phyloP scores from a whole-genome alignment of 2,329 filamentous ascomycete genomes.

The Neopestalotiopsis clavispora region DNA sequence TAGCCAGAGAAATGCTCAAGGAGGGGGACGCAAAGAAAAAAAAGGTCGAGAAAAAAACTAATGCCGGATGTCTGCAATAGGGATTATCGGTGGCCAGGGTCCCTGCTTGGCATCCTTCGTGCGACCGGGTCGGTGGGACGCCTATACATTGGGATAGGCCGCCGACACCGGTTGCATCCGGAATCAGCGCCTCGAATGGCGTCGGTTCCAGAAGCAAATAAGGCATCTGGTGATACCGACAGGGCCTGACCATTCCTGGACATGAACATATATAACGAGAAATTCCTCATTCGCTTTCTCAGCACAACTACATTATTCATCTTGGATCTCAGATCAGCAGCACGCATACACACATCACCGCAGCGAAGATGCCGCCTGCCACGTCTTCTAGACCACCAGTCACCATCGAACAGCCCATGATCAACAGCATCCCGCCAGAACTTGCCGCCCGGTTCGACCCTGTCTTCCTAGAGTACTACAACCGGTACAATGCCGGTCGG shows the following conservation, averaged over 20 bases:
- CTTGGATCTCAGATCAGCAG: too few relatives aligned
- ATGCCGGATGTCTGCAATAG: not conserved
- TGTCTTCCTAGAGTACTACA: constrained; percentile 10
- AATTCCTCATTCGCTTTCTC: not conserved
- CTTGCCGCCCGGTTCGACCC: constrained; percentile 7
- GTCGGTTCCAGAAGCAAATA: not conserved
- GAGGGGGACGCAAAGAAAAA: not conserved
- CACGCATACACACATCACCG: not conserved
- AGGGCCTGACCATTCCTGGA: not conserved
- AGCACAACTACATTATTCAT: not conserved
- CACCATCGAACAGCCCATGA: constrained; percentile 8
- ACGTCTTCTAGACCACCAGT: not conserved
- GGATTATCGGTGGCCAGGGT: not conserved
- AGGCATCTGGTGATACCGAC: not conserved
- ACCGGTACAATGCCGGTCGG: constrained; percentile 8
- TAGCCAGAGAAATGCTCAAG: not conserved
- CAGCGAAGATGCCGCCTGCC: not conserved
- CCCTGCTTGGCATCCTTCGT: not conserved
- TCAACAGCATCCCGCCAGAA: constrained; percentile 10
- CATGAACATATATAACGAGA: not conserved
- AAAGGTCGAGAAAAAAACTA: not conserved
- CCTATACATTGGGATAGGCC: not conserved
- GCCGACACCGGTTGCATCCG: not conserved
- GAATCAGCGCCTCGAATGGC: not conserved
- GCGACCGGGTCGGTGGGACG: not conserved